Evolutionary conservation across 129 eudicot genomes (phyloP), one percentile per base, ranked within the genome.

Genomic region (Helichrysum umbraculigerum): DNA sequence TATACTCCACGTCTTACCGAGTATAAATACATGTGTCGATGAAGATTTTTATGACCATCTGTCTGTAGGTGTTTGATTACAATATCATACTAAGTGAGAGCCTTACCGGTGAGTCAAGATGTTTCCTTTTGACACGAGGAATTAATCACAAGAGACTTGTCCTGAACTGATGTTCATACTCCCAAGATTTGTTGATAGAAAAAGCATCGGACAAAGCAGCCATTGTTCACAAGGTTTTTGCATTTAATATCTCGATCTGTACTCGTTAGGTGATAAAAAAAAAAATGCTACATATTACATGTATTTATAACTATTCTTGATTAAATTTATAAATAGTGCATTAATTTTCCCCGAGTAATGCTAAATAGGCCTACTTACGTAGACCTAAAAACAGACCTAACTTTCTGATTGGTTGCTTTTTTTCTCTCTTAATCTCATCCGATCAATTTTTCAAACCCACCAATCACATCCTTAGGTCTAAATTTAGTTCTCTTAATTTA

Each of bases 301-400:
- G 81, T 70, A 71, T 70, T 70, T 70, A 77, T 77, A 8, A 47
- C 30, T 2, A 37, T 77, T 69, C 16, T 29, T 77, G 70, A 22
- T 70, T 41, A 21, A 78, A 12, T 51, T 16, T 12, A 57, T 77
- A 20, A 12, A 22, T 20, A 17, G 17, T 30, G 59, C 25, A 14
- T 70, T 16, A 22, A 25, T 25, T 25, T 25, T n/a, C n/a, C n/a
- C n/a, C n/a, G n/a, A n/a, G n/a, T n/a, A n/a, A n/a, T n/a, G n/a
- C n/a, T n/a, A n/a, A n/a, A n/a, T n/a, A n/a, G n/a, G n/a, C n/a
- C n/a, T n/a, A n/a, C n/a, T n/a, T n/a, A n/a, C n/a, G n/a, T n/a
- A n/a, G n/a, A n/a, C n/a, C n/a, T n/a, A n/a, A n/a, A n/a, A n/a
- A n/a, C n/a, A n/a, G n/a, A n/a, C n/a, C n/a, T n/a, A n/a, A n/a